Evolutionary conservation across 768 basidiomycete genomes (phyloP), one percentile per base, ranked within the genome.

Genomic region (Hygrocybe coccinea): DNA sequence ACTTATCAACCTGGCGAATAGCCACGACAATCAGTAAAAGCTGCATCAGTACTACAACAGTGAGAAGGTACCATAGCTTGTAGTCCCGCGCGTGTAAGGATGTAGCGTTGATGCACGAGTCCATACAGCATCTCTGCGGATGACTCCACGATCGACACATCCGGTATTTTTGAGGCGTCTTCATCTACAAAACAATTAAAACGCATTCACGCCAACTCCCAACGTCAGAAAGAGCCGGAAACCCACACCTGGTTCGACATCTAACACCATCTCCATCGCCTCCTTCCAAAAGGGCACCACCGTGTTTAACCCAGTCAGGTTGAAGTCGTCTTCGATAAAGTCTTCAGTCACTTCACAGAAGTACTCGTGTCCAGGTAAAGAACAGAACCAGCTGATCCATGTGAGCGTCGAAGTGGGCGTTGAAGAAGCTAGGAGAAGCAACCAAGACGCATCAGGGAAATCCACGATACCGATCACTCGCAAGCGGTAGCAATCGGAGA

Each of bases 211-310:
- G n/a, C n/a, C 15, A 41, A 19, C 48, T 53, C 25, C 44, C 48
- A 15, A 22, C n/a, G 50, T 15, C 7, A 46, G 54, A 48, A 33
- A 53, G n/a, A 52, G 56, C 43, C 39, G 65, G 60, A 60, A 65
- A 64, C 62, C 61, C 86, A 70, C 68, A 95, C 95, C 94, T 77
- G 97, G 93, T 73, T 99, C 97, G 52, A 98, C 95, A 74, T 99
- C 97, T 61, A 99, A 73, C 14, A 99, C 93, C 97, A 99, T 99
- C 76, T 99, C 97, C 87, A 99, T 90, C 44, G 97, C 97, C 70
- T 99, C 97, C 70, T 97, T 98, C 93, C 95, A 99, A 69, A 99
- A 99, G 7, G 97, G 97, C 15, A 98, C 97, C 86, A 95, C 86
- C 33, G 82, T 81, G 66, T 94, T 95, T 69, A 99, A 73, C 5